These are phyloP conservation scores for Marasmius oreades DNA, from an alignment of 1,284 basidiomycete genomes.

Conservation along the genomic window DNA sequence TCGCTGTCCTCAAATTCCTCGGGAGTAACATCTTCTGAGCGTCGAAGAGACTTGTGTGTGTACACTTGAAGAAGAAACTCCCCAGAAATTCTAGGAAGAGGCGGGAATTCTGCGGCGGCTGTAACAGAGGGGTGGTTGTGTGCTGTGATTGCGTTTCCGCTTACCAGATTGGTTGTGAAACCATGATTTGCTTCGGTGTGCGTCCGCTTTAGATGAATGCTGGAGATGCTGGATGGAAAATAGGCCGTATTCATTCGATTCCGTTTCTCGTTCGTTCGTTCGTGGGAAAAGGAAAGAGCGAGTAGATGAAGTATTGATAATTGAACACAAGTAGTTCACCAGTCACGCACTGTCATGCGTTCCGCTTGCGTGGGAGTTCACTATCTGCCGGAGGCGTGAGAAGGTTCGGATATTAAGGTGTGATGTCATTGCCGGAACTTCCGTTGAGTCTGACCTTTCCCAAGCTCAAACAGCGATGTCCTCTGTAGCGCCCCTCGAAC, in stretches of 20 bases:
- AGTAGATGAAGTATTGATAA: too few species aligned
- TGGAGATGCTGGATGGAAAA: background rate
- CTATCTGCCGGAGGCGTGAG: background rate
- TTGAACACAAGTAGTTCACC: too few species aligned
- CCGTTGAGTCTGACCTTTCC: background rate
- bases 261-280: too few species aligned
- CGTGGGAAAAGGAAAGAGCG: too few species aligned
- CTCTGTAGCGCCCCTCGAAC: slow-evolving; percentile 41
- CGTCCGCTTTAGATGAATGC: background rate
- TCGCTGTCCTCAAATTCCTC: slow-evolving; percentile 55
- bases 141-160: background rate
- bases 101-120: slow-evolving; percentile 17
- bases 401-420: background rate
- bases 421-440: background rate
- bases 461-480: background rate
- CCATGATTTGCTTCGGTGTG: background rate
- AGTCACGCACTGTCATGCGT: too few species aligned
- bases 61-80: slow-evolving; percentile 62
- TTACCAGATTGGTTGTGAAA: background rate
- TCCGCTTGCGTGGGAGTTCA: too few species aligned
- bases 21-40: slow-evolving; percentile 32
- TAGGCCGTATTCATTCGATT: background rate
- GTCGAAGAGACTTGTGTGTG: slow-evolving; percentile 61
- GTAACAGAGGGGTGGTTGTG: background rate
- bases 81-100: slow-evolving; percentile 35